These are phyloP conservation scores for Daedaleopsis sinensis DNA, from an alignment of 768 basidiomycete genomes.

Conservation along the genomic window DNA sequence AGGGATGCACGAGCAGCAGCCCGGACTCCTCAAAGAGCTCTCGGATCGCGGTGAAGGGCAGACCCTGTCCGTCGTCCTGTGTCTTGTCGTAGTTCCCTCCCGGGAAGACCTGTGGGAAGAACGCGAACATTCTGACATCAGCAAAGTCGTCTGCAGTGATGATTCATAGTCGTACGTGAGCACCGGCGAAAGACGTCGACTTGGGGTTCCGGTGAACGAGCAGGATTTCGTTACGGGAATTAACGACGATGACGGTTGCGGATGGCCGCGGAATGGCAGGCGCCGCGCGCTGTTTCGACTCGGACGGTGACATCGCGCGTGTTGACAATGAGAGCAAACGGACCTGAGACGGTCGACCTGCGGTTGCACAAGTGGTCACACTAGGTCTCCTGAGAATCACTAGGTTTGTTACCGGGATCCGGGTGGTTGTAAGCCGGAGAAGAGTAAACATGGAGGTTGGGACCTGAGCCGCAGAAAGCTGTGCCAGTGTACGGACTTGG, in stretches of 20 bases:
- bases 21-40: conserved; percentile 83
- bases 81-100: conserved; percentile 68
- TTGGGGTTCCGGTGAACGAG: conserved; percentile 72
- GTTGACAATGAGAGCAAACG: neutral
- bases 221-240: conserved; percentile 66
- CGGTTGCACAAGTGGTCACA: too few relatives aligned
- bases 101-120: conserved; percentile 63
- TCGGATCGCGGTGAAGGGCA: conserved; percentile 66
- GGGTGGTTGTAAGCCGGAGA: neutral
- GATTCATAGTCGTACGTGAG: conserved; percentile 51
- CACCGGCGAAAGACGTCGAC: conserved; percentile 64
- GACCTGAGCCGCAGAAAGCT: neutral
- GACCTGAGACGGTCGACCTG: neutral
- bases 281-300: neutral
- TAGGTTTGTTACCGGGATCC: neutral
- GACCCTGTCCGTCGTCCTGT: conserved; percentile 51
- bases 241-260: conserved; percentile 68
- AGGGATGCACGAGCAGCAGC: conserved; percentile 56
- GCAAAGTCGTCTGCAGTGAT: neutral
- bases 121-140: neutral
- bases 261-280: conserved; percentile 53
- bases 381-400: neutral
- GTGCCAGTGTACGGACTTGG: neutral
- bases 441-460: neutral
- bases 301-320: neutral